Conservation (phyloP, 176 grass and related monocot species). For the Paspalum vaginatum region DNA sequence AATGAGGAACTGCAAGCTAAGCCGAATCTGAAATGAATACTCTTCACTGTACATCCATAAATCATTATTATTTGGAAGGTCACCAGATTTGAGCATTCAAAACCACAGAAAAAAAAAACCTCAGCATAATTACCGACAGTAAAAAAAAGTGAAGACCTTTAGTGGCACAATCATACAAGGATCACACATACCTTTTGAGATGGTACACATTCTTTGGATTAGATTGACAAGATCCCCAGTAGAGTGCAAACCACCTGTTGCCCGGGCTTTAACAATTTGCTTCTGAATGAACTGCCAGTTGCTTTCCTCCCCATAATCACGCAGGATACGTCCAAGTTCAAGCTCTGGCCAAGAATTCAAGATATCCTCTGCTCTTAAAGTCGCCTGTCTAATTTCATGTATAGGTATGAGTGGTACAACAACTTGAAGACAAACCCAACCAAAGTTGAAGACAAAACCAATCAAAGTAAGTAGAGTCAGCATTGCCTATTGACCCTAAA, state of each 20-base stretch:
- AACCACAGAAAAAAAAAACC: neutral
- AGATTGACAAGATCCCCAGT: slow-evolving; percentile 72
- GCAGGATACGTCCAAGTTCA: slow-evolving; percentile 80
- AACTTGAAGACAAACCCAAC: neutral
- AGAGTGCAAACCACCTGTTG: slow-evolving; percentile 55
- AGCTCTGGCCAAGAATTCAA: slow-evolving; percentile 87
- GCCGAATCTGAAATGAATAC: neutral
- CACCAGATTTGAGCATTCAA: neutral
- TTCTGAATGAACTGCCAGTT: slow-evolving; percentile 86
- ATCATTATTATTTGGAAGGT: neutral
- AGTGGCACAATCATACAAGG: slow-evolving; percentile 21
- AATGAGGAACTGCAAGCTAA: slow-evolving; percentile 14
- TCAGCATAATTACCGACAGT: neutral
- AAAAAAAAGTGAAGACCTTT: neutral
- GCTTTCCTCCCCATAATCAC: slow-evolving; percentile 93
- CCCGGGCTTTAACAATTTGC: slow-evolving; percentile 65
- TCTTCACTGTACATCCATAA: neutral
- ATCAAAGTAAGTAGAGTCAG: too few species aligned
- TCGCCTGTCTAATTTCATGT: slow-evolving; percentile 56
- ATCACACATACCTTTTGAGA: slow-evolving; percentile 55
- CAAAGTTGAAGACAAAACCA: neutral
- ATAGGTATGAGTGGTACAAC: slow-evolving; percentile 31
- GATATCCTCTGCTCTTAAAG: slow-evolving; percentile 88
- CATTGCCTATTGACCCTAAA: neutral
- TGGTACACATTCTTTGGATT: slow-evolving; percentile 56